Evolutionary conservation across 2,329 filamentous ascomycete genomes (phyloP).

Genomic region (Diaporthe caulivora): DNA sequence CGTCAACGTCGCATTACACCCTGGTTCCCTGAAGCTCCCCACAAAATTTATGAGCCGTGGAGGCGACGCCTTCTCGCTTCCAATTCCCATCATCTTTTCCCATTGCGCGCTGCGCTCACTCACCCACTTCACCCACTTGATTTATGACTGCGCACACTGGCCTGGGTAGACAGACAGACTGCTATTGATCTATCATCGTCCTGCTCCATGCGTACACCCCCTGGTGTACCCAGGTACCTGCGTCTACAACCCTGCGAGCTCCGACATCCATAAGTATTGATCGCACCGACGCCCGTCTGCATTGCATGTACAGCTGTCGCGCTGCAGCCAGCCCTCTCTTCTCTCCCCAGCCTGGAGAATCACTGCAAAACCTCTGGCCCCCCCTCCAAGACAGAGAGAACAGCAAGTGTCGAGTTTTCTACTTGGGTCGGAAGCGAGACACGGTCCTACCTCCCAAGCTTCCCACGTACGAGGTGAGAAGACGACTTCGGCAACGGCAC

Average conservation of each 20-base stretch:
- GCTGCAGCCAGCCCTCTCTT: slow-evolving; percentile 17
- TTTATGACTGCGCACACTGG: not conserved
- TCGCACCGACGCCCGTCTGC: not conserved
- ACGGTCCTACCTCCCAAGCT: not conserved
- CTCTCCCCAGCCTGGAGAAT: not conserved
- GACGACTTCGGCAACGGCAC: slow-evolving; percentile 5
- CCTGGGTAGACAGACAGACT: not conserved
- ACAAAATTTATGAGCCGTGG: slow-evolving; percentile 24
- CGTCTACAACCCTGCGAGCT: not conserved
- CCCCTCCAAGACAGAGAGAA: not conserved
- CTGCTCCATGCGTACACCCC: no score
- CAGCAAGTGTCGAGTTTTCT: slow-evolving; percentile 1
- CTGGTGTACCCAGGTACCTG: no score
- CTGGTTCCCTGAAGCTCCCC: slow-evolving; percentile 28
- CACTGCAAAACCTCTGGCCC: not conserved
- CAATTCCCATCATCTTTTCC: slow-evolving; percentile 4
- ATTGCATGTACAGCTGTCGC: slow-evolving; percentile 23
- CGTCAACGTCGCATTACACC: slow-evolving; percentile 19
- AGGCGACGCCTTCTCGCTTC: slow-evolving; percentile 16
- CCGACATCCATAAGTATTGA: slow-evolving; percentile 10
- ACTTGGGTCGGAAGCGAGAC: slow-evolving; percentile 5
- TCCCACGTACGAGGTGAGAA: not conserved
- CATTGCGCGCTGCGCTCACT: not conserved
- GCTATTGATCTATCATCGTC: no score
- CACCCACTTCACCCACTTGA: no score